Evolutionary conservation across 441 rosid species (phyloP), one percentile per base, ranked within the genome.

Genomic region (Omphalea diandra): DNA sequence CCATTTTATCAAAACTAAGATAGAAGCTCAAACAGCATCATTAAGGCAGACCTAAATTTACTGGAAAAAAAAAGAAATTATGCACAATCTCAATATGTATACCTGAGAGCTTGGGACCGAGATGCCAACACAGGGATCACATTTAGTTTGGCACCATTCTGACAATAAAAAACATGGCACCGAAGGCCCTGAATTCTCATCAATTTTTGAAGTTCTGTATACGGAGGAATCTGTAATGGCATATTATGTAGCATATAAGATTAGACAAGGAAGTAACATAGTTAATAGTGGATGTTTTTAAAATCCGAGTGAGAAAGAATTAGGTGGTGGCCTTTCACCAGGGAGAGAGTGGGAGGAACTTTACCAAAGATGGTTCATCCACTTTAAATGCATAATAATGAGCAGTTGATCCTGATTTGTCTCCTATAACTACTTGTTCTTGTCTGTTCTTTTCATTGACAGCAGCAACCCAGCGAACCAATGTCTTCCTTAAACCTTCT

Each of bases 101-200:
- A 90, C 98, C 96, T 87, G 67, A 90, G 87, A 62, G 98, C 96
- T 66, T 92, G 98, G 71, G 90, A 79, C 36, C 95, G 84, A 40
- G 98, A 92, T 70, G 98, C 96, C 77, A 88, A 84, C 38, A 85
- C 87, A 43, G 96, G 95, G 49, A 92, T 87, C 57, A 82, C 90
- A 36, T 90, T 90, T 40, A 90, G 73, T 79, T 81, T 80, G 74
- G 85, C 59, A 66, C 94, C 87, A 33, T 78, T 85, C 78, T 84
- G 91, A 79, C 91, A 83, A 79, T 87, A 87, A 74, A 87, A 74
- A 44, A 74, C 86, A 81, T 91, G 83, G 77, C 96, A 88, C 46
- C 97, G 86, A 62, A 91, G 84, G 32, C 87, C 98, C 71, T 88
- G 93, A 60, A 83, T 88, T 73, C 98, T 90, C 90, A 86, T 90